phyloP scores from a whole-genome alignment of 2,329 filamentous ascomycete species.

The Cercospora beticola region DNA sequence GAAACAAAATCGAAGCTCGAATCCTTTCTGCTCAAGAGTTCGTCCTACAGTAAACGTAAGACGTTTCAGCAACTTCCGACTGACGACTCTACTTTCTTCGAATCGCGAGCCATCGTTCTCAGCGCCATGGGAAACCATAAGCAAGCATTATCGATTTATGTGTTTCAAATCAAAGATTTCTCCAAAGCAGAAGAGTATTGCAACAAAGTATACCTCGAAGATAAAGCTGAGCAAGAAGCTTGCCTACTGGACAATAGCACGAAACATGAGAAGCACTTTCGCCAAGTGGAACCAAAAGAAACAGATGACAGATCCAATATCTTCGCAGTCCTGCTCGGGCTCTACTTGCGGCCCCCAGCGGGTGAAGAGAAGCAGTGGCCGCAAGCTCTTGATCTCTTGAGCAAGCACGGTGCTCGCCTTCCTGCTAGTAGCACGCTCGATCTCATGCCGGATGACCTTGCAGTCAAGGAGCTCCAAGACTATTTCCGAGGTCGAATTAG shows the following conservation, averaged over 20 bases:
- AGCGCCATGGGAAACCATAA: slow-evolving; percentile 95
- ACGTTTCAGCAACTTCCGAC: slow-evolving; percentile 76
- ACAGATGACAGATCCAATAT: slow-evolving; percentile 65
- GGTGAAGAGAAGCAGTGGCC: slow-evolving; percentile 62
- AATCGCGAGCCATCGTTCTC: slow-evolving; percentile 84
- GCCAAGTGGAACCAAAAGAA: slow-evolving; percentile 53
- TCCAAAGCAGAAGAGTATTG: slow-evolving; percentile 96
- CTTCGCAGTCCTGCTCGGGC: slow-evolving; percentile 83
- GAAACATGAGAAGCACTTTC: slow-evolving; percentile 36
- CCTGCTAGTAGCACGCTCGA: slow-evolving; percentile 83
- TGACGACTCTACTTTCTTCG: slow-evolving; percentile 81
- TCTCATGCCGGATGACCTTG: slow-evolving; percentile 77
- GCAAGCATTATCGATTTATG: slow-evolving; percentile 94
- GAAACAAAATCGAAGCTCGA: slow-evolving; percentile 61
- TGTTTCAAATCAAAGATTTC: slow-evolving; percentile 87
- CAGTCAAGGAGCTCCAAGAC: slow-evolving; percentile 75
- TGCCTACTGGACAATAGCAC: slow-evolving; percentile 27
- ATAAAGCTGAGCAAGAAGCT: slow-evolving; percentile 37
- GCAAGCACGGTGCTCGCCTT: slow-evolving; percentile 85
- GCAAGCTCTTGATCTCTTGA: slow-evolving; percentile 83
- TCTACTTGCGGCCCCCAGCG: slow-evolving; percentile 83
- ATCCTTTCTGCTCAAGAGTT: slow-evolving; percentile 71
- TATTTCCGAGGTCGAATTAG: slow-evolving; percentile 93
- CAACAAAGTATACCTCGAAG: slow-evolving; percentile 72
- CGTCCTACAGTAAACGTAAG: slow-evolving; percentile 65